Evolutionary conservation across 257 asterid species (phyloP).

Genomic region (Vinca minor): DNA sequence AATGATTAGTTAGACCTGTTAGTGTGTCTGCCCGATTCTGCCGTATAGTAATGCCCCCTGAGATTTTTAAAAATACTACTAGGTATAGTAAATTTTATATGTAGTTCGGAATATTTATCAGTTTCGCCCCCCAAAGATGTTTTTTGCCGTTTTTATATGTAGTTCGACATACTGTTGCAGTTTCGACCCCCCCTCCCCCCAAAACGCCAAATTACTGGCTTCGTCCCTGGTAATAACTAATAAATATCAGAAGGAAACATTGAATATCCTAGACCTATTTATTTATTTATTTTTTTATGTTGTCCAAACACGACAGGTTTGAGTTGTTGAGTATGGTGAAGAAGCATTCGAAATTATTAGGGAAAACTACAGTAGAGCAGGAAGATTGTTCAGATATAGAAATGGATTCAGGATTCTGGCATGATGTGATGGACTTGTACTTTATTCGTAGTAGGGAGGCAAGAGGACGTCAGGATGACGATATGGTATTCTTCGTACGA

Average conservation of each 20-base stretch:
- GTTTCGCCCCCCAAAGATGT: no score
- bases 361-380: slow-evolving; percentile 45
- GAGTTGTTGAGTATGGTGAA: slow-evolving; percentile 86
- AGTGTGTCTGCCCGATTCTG: background rate
- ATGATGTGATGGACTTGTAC: slow-evolving; percentile 59
- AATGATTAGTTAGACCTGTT: background rate
- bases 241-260: background rate
- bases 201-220: no score
- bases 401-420: slow-evolving; percentile 82
- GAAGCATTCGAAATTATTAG: slow-evolving; percentile 69
- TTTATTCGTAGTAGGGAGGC: slow-evolving; percentile 70
- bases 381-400: slow-evolving; percentile 56
- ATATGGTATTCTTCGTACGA: slow-evolving; percentile 78
- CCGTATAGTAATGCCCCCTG: no score
- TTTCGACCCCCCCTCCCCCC: no score
- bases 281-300: background rate
- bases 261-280: background rate
- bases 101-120: no score
- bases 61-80: no score
- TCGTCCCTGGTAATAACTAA: no score
- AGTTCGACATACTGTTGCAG: no score
- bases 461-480: slow-evolving; percentile 88
- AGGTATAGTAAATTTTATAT: no score
- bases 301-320: slow-evolving; percentile 30
- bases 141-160: no score